Evolutionary conservation across 805 yeast genomes (phyloP).

Genomic region (Lachancea kluyveri): DNA sequence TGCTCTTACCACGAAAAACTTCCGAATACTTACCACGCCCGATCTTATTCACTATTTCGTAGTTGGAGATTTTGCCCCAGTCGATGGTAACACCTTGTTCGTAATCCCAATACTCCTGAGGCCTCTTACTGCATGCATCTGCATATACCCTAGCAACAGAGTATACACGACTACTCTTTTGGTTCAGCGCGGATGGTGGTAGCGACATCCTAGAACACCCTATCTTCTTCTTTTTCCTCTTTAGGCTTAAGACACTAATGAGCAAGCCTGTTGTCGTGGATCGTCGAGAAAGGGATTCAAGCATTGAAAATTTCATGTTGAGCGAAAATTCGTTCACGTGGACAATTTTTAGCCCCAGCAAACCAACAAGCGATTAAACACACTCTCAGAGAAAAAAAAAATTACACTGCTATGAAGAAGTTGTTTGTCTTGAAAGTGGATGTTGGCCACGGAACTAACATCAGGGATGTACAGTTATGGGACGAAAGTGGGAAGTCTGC

Average conservation of each 20-base stretch:
- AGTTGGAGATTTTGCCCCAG: constrained; percentile 83
- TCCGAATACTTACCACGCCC: constrained; percentile 94
- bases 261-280: too few relatives aligned
- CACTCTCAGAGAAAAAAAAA: too few relatives aligned
- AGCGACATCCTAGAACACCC: constrained; percentile 18
- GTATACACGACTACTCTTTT: constrained; percentile 32
- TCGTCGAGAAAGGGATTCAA: too few relatives aligned
- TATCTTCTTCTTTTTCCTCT: background rate
- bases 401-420: constrained; percentile 1
- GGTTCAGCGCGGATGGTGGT: constrained; percentile 31
- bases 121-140: constrained; percentile 69
- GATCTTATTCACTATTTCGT: constrained; percentile 76
- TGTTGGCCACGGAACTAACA: constrained; percentile 19
- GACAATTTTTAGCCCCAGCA: too few relatives aligned
- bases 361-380: too few relatives aligned
- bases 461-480: constrained; percentile 29
- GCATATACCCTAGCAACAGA: constrained; percentile 75
- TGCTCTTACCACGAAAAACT: constrained; percentile 79
- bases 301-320: too few relatives aligned
- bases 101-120: constrained; percentile 85
- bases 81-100: constrained; percentile 56
- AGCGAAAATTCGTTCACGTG: too few relatives aligned
- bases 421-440: constrained; percentile 13
- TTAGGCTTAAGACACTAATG: constrained; percentile 1
- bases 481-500: constrained; percentile 2